These are phyloP conservation scores for Euphorbia lathyris DNA, from an alignment of 345 rosid species.

Conservation along the genomic window DNA sequence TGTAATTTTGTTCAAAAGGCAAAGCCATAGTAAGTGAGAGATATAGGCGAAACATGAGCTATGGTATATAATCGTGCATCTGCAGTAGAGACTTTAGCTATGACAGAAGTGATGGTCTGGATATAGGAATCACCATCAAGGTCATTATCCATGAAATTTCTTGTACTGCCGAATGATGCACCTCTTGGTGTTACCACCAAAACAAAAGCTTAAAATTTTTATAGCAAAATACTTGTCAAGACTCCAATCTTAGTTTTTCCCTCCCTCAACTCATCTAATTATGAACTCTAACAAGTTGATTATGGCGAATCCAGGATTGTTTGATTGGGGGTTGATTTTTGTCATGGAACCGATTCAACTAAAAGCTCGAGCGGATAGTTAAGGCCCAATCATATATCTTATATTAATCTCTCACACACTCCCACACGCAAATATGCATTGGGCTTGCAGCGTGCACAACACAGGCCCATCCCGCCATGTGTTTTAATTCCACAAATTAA, in stretches of 20 bases:
- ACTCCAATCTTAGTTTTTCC: background rate
- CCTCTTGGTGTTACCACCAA: constrained; percentile 38
- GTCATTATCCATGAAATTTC: constrained; percentile 80
- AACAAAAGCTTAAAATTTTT: background rate
- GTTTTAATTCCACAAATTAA: too few relatives aligned
- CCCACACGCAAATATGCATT: too few relatives aligned
- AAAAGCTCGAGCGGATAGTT: too few relatives aligned
- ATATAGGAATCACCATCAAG: constrained; percentile 55
- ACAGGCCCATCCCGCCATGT: too few relatives aligned
- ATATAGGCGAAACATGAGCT: constrained; percentile 69
- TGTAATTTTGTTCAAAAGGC: constrained; percentile 72
- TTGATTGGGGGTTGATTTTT: too few relatives aligned
- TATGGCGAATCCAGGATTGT: too few relatives aligned
- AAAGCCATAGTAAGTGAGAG: constrained; percentile 77
- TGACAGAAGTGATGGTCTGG: constrained; percentile 45
- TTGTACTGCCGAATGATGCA: constrained; percentile 82
- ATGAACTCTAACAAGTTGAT: background rate
- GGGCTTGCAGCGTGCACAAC: too few relatives aligned
- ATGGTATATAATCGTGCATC: constrained; percentile 46
- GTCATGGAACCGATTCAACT: too few relatives aligned
- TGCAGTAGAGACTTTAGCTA: constrained; percentile 40
- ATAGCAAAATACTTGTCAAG: background rate
- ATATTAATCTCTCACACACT: too few relatives aligned
- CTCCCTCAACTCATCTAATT: background rate
- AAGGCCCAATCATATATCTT: too few relatives aligned